Percentiles rank a stretch among this genome's conserved stretches.
Evolutionary conservation across 805 yeast genomes (phyloP).

Genomic region (Cyberlindnera amylophila): DNA sequence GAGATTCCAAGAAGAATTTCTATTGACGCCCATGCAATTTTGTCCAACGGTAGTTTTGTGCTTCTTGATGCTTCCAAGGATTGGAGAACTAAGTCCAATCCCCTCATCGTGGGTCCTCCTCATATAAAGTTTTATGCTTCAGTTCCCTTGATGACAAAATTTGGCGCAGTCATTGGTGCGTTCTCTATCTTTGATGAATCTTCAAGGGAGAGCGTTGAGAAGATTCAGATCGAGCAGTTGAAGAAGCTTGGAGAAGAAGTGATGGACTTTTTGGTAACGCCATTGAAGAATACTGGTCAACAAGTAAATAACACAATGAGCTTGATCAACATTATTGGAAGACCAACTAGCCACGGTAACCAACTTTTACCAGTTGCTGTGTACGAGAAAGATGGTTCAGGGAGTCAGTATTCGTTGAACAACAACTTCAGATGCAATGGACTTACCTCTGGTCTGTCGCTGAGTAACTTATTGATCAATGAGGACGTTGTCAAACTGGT

Average conservation of each 20-base stretch:
- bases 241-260: constrained; percentile 38
- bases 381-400: constrained; percentile 63
- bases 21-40: constrained; percentile 64
- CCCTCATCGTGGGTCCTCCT: constrained; percentile 61
- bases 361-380: constrained; percentile 34
- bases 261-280: constrained; percentile 37
- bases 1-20: constrained; percentile 54
- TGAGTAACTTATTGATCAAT: constrained; percentile 30
- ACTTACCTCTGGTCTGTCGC: constrained; percentile 17
- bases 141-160: constrained; percentile 46
- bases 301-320: constrained; percentile 7
- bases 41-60: constrained; percentile 53
- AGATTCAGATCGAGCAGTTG: constrained; percentile 33
- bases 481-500: constrained; percentile 35
- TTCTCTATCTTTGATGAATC: constrained; percentile 53
- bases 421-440: constrained; percentile 41
- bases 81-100: constrained; percentile 65
- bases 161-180: constrained; percentile 49
- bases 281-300: constrained; percentile 19
- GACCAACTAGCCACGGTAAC: constrained; percentile 50
- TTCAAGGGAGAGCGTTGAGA: constrained; percentile 36
- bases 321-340: constrained; percentile 38
- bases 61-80: constrained; percentile 59
- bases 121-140: constrained; percentile 60
- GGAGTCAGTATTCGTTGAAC: constrained; percentile 53